Evolutionary conservation across 2,329 filamentous ascomycete genomes (phyloP), one percentile per base, ranked within the genome.

Genomic region (Chalaropsis ovoidea): DNA sequence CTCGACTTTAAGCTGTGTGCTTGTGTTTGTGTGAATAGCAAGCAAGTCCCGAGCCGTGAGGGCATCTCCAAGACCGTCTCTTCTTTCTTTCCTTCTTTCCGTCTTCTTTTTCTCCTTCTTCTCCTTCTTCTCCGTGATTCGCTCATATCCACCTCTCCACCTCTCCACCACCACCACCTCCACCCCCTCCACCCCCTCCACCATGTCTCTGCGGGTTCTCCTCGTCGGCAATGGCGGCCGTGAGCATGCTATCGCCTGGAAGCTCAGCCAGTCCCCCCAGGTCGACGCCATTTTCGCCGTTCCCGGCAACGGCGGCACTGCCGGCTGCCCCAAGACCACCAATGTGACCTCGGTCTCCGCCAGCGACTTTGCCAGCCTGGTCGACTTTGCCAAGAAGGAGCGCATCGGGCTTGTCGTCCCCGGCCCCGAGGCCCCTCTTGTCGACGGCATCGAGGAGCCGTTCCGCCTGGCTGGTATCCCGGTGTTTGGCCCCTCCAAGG

Each of bases 201-300:
- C 22, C 45, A 68, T 68, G 67, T 68, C 67, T 56, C 64, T 69
- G 41, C 83, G 86, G 70, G 81, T 96, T 70, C 86, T 97, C 69
- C 85, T 97, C 69, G 86, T 97, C 70, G 93, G 94, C 72, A 95
- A 93, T 74, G 94, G 94, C 70, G 94, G 93, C 71, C 86, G 94
- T 72, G 94, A 99, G 78, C 91, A 97, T 77, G 90, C 92, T 60
- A 82, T 96, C 69, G 91, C 92, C 52, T 97, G 92, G 92, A 96
- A 95, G 77, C 80, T 97, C 69, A 85, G 86, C 72, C 88, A 95
- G 75, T 96, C 91, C 17, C 80, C 86, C 52, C 81, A 82, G 58
- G 89, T 96, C 68, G 85, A 90, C 71, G 82, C 85, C 71, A 93
- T 97, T 73, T 79, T 82, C 70, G 82, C 78, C 54, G 82, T 85